Conservation (phyloP, 352 stramenopile species). For the Pythium inflatum region DNA sequence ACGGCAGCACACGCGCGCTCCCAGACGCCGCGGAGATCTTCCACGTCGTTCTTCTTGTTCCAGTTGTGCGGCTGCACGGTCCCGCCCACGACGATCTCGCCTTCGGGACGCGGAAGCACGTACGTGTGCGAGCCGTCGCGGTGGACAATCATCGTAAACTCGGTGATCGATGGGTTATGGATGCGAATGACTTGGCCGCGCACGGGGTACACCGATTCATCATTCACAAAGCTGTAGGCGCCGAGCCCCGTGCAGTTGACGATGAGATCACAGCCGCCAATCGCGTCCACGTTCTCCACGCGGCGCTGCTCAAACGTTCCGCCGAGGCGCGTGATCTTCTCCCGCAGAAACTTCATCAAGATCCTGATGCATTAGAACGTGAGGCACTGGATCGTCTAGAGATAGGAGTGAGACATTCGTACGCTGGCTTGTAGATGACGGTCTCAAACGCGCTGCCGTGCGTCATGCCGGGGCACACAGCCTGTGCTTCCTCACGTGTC, state of each 20-base stretch:
- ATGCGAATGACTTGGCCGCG: constrained; percentile 47
- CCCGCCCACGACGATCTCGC: constrained; percentile 66
- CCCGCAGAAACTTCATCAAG: constrained; percentile 55
- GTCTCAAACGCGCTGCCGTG: constrained; percentile 62
- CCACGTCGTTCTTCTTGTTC: constrained; percentile 41
- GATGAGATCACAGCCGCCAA: constrained; percentile 49
- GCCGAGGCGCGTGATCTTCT: constrained; percentile 49
- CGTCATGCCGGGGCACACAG: constrained; percentile 43
- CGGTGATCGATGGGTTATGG: constrained; percentile 54
- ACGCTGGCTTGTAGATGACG: constrained; percentile 70
- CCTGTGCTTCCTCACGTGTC: constrained; percentile 39
- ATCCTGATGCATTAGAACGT: too few relatives aligned
- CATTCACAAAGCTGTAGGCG: constrained; percentile 47
- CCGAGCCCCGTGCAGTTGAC: constrained; percentile 63
- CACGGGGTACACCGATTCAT: constrained; percentile 56
- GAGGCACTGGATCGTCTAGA: too few relatives aligned
- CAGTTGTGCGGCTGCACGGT: constrained; percentile 71
- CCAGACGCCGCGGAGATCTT: constrained; percentile 54
- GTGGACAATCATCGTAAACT: constrained; percentile 54
- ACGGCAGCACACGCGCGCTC: constrained; percentile 49
- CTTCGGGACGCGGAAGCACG: constrained; percentile 61
- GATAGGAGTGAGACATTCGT: too few relatives aligned
- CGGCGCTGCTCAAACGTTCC: constrained; percentile 56
- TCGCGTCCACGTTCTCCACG: constrained; percentile 39
- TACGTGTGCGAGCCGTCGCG: constrained; percentile 60